Evolutionary conservation across 108 stramenopile genomes (phyloP).

Genomic region (Aurantiochytrium sp.): DNA sequence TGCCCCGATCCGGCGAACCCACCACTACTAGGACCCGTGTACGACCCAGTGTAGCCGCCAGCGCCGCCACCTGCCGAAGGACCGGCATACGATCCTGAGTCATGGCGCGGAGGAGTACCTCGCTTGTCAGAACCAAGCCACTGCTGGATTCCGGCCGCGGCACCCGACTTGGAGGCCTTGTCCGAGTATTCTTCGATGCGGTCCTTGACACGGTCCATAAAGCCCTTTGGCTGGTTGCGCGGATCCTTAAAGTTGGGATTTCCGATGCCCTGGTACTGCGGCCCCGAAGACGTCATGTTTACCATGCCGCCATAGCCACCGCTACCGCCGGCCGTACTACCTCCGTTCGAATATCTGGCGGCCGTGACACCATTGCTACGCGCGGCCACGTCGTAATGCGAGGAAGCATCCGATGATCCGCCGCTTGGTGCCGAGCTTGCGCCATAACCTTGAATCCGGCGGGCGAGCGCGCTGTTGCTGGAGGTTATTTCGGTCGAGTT

Average conservation of each 20-base stretch:
- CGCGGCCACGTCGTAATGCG: slow-evolving; percentile 14
- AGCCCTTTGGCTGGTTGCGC: slow-evolving; percentile 31
- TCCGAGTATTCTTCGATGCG: slow-evolving; percentile 8
- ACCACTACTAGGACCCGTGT: background rate
- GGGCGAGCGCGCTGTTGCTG: background rate
- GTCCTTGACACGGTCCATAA: background rate
- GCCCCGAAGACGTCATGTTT: background rate
- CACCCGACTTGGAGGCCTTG: background rate
- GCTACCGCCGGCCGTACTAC: slow-evolving; percentile 8
- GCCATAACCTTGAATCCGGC: slow-evolving; percentile 25
- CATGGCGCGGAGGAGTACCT: background rate
- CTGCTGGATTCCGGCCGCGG: background rate
- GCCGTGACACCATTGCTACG: background rate
- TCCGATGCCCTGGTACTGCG: slow-evolving; percentile 64
- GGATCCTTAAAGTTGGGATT: slow-evolving; percentile 78
- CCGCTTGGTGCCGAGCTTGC: slow-evolving; percentile 30
- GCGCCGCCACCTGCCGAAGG: background rate
- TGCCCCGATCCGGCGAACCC: no score
- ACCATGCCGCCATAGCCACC: background rate
- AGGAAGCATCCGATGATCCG: background rate
- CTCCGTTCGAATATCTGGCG: slow-evolving; percentile 19
- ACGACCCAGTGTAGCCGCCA: background rate
- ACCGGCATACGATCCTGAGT: background rate
- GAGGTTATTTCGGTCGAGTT: slow-evolving; percentile 40
- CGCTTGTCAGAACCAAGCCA: background rate